A percentile compares a stretch with the other conserved stretches of the same genome.
These are phyloP conservation scores for Pseudocercospora pini-densiflorae DNA, from an alignment of 2,329 filamentous ascomycete genomes.

Conservation along the genomic window DNA sequence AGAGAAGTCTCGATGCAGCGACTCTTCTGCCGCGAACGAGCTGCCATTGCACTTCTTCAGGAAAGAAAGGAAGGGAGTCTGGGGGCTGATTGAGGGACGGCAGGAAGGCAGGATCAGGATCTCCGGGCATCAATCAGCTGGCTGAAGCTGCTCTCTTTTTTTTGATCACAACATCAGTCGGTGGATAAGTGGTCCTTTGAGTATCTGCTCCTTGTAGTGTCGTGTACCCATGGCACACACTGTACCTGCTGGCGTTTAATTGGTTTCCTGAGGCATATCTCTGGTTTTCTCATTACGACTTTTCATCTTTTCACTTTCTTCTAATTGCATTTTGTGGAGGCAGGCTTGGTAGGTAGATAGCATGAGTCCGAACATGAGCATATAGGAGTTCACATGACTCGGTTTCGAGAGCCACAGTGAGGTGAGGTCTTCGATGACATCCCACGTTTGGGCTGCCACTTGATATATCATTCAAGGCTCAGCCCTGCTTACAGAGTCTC, in stretches of 20 bases:
- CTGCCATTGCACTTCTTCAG: background rate
- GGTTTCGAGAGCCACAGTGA: background rate
- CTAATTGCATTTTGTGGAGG: background rate
- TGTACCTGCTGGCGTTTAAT: slow-evolving; percentile 12
- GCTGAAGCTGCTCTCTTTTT: slow-evolving; percentile 12
- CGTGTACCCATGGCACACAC: slow-evolving; percentile 3
- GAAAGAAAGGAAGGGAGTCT: background rate
- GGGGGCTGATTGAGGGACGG: slow-evolving; percentile 11
- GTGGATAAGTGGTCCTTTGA: slow-evolving; percentile 9
- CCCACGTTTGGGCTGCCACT: background rate
- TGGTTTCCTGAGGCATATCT: slow-evolving; percentile 3
- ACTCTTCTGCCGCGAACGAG: background rate
- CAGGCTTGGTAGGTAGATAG: background rate
- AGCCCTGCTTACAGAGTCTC: no score
- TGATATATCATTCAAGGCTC: no score
- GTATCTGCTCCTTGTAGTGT: slow-evolving; percentile 10
- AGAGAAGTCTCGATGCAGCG: background rate
- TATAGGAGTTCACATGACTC: background rate
- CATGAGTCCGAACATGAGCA: background rate
- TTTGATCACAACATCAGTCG: slow-evolving; percentile 13
- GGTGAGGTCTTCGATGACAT: background rate
- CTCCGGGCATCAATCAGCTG: slow-evolving; percentile 10
- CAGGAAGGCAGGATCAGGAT: slow-evolving; percentile 10
- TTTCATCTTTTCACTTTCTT: background rate
- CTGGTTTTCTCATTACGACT: background rate